Evolutionary conservation across 2,329 filamentous ascomycete species (phyloP).

Genomic region (Penicillium sp.): DNA sequence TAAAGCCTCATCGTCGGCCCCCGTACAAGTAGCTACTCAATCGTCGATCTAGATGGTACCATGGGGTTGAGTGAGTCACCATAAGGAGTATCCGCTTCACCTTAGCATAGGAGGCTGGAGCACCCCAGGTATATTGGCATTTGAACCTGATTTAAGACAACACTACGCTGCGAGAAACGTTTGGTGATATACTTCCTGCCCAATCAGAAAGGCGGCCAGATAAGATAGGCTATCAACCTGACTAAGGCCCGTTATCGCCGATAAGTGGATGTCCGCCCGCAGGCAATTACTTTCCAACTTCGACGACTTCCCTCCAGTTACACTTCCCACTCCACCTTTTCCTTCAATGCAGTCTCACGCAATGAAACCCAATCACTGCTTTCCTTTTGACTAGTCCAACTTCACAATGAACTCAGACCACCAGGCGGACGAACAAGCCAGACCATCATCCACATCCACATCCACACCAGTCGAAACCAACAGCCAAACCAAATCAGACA

Average conservation of each 20-base stretch:
- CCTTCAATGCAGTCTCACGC: not conserved
- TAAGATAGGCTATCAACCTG: no score
- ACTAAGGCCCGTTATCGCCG: conserved; percentile 7
- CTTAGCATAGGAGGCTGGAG: no score
- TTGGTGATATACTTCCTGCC: no score
- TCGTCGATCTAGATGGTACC: no score
- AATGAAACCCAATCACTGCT: not conserved
- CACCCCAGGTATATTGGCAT: no score
- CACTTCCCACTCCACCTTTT: not conserved
- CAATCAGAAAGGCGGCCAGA: not conserved
- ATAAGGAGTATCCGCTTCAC: no score
- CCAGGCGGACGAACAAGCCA: not conserved
- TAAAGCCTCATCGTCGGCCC: no score
- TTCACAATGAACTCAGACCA: not conserved
- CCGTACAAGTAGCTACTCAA: no score
- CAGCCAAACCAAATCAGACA: not conserved
- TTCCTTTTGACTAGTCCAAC: not conserved
- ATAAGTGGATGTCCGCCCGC: not conserved
- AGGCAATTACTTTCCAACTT: not conserved
- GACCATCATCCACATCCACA: not conserved
- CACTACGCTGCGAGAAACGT: no score
- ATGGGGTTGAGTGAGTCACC: no score
- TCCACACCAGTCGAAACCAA: not conserved
- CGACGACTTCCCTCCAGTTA: not conserved
- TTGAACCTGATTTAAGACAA: no score